Base-by-base conservation (phyloP, 306 rosid genomes). In the Crataegus laevigata region DNA sequence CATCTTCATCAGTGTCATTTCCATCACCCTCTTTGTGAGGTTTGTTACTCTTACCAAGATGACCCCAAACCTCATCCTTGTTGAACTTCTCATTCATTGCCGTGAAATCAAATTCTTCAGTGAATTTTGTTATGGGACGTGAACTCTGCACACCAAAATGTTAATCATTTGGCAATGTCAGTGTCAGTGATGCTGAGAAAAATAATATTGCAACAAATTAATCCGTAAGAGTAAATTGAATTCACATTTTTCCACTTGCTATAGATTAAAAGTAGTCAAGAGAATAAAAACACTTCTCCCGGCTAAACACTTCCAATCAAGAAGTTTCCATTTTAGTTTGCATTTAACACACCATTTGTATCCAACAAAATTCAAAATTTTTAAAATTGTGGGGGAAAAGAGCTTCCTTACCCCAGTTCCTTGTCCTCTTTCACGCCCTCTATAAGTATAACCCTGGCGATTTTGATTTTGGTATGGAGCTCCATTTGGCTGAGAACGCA, bases 51-150 rank as follows among this genome's bases (percentile, higher is more conserved):
- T 90, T 94, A 68, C 97, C 98, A 66, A 94, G 96, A 84, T 92
- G 89, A 69, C 92, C 97, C 99, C 99, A 94, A n/a, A 92, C 97
- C 85, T 94, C 97, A 79, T 94, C 99, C 91, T 94, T 94, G 55
- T 92, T 94, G 77, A 94, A 94, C 82, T 92, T 94, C 83, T 94
- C 99, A 82, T 92, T 94, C 99, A 94, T 94, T 57, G 97, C 96
- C 70, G 18, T 87, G 87, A 94, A 92, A 79, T 94, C 96, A 89
- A 94, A 92, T 71, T 94, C 99, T 79, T 92, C 97, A 2, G 97
- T 90, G 81, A 94, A 94, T 73, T 74, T 85, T 55, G 89, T 77
- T 34, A 86, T 80, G 4, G 93, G 88, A 47, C 77, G 90, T 17
- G 87, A 80, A 74, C 82, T 86, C 98, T 94, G 91, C 75, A 82